phyloP scores from a whole-genome alignment of 495 filamentous ascomycete species.

The Copromyces sp. region DNA sequence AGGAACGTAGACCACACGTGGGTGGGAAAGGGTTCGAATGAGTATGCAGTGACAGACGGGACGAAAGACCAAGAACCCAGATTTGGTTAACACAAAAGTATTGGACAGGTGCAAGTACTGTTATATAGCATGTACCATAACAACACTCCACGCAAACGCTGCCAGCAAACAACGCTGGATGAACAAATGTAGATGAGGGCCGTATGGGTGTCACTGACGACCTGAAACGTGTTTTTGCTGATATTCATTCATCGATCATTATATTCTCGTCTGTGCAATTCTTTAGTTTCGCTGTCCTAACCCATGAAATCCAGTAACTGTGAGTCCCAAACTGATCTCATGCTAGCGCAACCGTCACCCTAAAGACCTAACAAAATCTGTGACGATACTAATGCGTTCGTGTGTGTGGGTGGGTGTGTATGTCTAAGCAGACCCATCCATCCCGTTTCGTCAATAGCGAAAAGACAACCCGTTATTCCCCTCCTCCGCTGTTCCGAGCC shows the following conservation, averaged over 20 bases:
- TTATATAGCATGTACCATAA: not conserved
- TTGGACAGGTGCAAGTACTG: not conserved
- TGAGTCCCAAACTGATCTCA: not conserved
- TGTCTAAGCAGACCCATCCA: not conserved
- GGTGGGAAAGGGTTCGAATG: not conserved
- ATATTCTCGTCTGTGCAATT: too few relatives aligned
- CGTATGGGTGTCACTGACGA: not conserved
- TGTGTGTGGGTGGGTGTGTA: not conserved
- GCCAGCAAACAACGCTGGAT: not conserved
- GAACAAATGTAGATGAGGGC: not conserved
- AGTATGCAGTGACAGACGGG: not conserved
- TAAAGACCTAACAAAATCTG: not conserved
- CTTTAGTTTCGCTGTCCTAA: not conserved
- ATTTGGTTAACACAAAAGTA: not conserved
- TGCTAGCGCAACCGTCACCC: not conserved
- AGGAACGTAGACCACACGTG: not conserved
- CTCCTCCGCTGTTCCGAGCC: not conserved
- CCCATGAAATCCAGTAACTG: not conserved
- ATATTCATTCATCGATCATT: not conserved
- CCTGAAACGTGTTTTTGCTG: not conserved
- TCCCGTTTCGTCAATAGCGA: not conserved
- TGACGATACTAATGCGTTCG: not conserved
- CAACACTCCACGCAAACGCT: not conserved
- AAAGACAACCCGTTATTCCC: not conserved
- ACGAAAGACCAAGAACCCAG: not conserved